Base-by-base conservation (phyloP, 2,329 filamentous ascomycete genomes). In the Colletotrichum horii region DNA sequence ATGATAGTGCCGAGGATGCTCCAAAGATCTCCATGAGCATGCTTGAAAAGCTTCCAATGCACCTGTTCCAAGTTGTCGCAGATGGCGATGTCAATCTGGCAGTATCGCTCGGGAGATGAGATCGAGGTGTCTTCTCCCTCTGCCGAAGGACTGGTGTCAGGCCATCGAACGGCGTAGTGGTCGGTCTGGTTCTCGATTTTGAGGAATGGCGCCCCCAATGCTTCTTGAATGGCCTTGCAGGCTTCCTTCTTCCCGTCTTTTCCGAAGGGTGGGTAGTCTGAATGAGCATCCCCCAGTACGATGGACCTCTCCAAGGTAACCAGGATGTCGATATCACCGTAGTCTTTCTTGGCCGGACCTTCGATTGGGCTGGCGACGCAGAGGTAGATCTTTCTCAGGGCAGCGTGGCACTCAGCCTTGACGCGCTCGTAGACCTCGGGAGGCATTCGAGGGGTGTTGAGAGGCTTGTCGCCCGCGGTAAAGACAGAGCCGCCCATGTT, bases 241-340 rank as follows among this genome's bases (percentile, higher is more conserved):
- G 64, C 38, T 6, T 76, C 56, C 4, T 36, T 19, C 3, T 22
- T 34, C 43, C 43, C 11, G 7, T 64, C 26, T 12, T 34, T 22
- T 22, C 6, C 43, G 32, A 56, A 32, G 64, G 24, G 38, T 4
- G 9, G 56, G 26, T 60, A 48, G 24, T n/a, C 32, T 30, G 22
- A 71, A 16, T 26, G 64, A 26, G 24, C 34, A 4, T 5, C 32
- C 32, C 43, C 56, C 15, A 58, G 24, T 19, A 30, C 16, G n/a
- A 30, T 14, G n/a, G 77, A 55, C 6, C 78, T 80, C 19, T 84
- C 83, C 36, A 81, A 81, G 0, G 86, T 84, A 2, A 95, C 88
- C 2, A 95, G 83, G 74, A 96, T 87, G 83, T 97, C 95, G 48
- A 97, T 85, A 78, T 97, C 95, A 24, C 95, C 95, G 79, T 91